Evolutionary conservation across 768 basidiomycete genomes (phyloP).

Genomic region (Hydnomerulius pinastri): DNA sequence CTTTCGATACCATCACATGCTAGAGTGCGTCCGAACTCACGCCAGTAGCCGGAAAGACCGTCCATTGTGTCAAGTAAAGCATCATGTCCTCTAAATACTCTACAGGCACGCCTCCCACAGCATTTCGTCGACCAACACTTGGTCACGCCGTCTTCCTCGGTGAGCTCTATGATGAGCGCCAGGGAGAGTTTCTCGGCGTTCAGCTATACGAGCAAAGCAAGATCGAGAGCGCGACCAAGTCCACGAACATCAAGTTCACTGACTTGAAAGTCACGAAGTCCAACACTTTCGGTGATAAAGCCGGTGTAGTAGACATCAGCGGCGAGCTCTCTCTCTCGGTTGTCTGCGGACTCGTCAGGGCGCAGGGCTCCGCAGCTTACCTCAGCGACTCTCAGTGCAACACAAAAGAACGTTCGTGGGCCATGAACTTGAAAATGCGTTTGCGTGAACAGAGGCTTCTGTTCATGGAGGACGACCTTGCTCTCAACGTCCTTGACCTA

Average conservation of each 20-base stretch:
- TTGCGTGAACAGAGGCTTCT: background rate
- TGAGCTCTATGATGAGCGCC: constrained; percentile 3
- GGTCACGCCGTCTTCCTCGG: background rate
- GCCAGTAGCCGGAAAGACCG: too few species aligned
- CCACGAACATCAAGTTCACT: background rate
- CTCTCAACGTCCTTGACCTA: background rate
- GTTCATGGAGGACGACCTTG: background rate
- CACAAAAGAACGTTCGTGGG: background rate
- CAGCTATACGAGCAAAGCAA: background rate
- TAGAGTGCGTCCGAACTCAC: too few species aligned
- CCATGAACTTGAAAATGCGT: background rate
- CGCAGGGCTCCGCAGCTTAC: background rate
- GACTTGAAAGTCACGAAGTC: background rate
- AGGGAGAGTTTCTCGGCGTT: background rate
- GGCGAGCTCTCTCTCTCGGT: background rate
- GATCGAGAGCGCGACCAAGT: background rate
- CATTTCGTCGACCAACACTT: background rate
- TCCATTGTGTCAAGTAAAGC: too few species aligned
- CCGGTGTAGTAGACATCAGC: background rate
- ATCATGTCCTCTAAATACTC: too few species aligned
- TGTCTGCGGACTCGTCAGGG: background rate
- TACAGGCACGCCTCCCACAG: too few species aligned
- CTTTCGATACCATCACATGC: too few species aligned
- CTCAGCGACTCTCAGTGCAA: background rate
- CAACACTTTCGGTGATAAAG: background rate